phyloP scores from a whole-genome alignment of 176 grass and related monocot species.

The Zizania latifolia region DNA sequence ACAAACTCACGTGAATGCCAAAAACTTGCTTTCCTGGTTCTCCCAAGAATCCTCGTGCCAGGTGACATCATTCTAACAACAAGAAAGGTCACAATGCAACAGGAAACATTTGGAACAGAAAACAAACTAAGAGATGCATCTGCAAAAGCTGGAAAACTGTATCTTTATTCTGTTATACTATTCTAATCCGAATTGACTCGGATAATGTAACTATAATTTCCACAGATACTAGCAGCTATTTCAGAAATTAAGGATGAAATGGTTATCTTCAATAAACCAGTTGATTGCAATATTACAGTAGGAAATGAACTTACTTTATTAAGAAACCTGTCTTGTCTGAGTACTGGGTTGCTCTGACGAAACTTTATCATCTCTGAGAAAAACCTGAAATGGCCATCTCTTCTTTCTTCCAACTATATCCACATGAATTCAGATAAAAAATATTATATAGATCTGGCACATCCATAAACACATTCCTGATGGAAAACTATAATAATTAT shows the following conservation, averaged over 20 bases:
- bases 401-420: conserved; percentile 69
- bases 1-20: conserved; percentile 86
- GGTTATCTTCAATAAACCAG: neutral
- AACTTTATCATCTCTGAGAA: conserved; percentile 94
- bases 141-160: conserved; percentile 15
- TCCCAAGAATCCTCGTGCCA: conserved; percentile 92
- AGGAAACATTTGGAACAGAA: neutral
- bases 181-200: neutral
- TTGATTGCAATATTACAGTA: neutral
- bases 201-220: neutral
- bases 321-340: conserved; percentile 66
- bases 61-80: conserved; percentile 76
- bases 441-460: conserved; percentile 7
- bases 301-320: conserved; percentile 51
- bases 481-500: conserved; percentile 13
- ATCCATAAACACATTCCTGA: neutral
- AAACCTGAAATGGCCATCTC: conserved; percentile 73
- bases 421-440: conserved; percentile 1
- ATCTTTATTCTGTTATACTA: neutral
- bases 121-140: neutral
- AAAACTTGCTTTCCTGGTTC: conserved; percentile 86
- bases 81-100: conserved; percentile 24
- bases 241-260: neutral
- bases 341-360: conserved; percentile 63
- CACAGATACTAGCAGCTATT: neutral